Evolutionary conservation across 345 rosid species (phyloP), one percentile per base, ranked within the genome.

Genomic region (Luvunga scandens): DNA sequence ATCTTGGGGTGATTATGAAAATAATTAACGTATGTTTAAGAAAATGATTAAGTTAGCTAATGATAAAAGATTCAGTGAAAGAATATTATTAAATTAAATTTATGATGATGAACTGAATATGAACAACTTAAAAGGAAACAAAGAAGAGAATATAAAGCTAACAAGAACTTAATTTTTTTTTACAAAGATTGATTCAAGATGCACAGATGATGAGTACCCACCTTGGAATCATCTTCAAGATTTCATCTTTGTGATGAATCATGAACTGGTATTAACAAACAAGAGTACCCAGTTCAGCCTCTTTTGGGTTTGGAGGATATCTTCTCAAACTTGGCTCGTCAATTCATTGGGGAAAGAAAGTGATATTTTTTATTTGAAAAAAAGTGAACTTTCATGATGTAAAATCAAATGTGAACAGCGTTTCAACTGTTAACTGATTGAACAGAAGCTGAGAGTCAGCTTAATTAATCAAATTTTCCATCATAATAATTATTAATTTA

Each of bases 151-250:
- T 16, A 7, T n/a, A 24, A 60, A 25, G 55, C 45, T 10, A 45
- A 45, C 21, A 12, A 7, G 9, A 64, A 30, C 42, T 22, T 4
- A 22, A 10, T 55, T n/a, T 7, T 33, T 10, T 6, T 9, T 36
- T 36, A 24, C 10, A 45, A 45, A 45, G 18, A 45, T 12, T 45
- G 13, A 57, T 57, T 59, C 55, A n/a, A 72, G 24, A 19, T 18
- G 24, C 33, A 19, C 7, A 36, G 39, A 59, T 73, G 68, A 73
- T 13, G 57, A 27, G 57, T 25, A 50, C 78, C 78, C 78, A 75
- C 78, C 71, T 30, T 50, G 48, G 63, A 28, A 39, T n/a, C 19
- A 22, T 75, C 71, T 30, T 75, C 63, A 75, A 64, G 31, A 53
- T 65, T 64, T 30, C 45, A n/a, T 48, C 45, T 75, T 64, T 65